Base-by-base conservation (phyloP, 805 yeast species). In the Wickerhamiella australiensis region DNA sequence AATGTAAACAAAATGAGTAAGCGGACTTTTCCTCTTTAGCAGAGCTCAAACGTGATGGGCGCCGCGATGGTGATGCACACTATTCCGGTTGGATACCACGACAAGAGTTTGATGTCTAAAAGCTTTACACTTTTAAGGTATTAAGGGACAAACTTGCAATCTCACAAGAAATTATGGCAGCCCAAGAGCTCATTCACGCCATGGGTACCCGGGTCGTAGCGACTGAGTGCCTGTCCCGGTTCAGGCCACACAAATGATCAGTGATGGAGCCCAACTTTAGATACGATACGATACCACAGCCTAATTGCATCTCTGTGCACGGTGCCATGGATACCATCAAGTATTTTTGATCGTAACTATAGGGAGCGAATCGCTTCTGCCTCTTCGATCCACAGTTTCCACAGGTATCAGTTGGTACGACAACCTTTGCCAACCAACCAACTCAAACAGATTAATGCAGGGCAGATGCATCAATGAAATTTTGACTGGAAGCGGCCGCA, bases 1-100 rank as follows among this genome's bases (percentile, higher is more conserved):
- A 42, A 50, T 21, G 52, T 50, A 50, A 50, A 50, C 52, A 50
- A 42, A 31, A 42, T 29, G 45, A 42, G 45, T 42, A 29, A 42
- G 35, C 45, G 33, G 6, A 17, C 20, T 33, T 15, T 33, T 4
- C 15, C n/a, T 33, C 38, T 33, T 33, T 18, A 20, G 18, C 11
- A 11, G n/a, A n/a, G n/a, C n/a, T n/a, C n/a, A n/a, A n/a, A n/a
- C n/a, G n/a, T n/a, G n/a, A n/a, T n/a, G n/a, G n/a, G n/a, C n/a
- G n/a, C n/a, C n/a, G n/a, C n/a, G n/a, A n/a, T n/a, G n/a, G n/a
- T n/a, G n/a, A n/a, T n/a, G 11, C 29, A 26, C 29, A 26, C 29
- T 7, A 26, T 26, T 26, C 11, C 7, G 38, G 38, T 33, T 33
- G 38, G 38, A 33, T 4, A 33, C 38, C 13, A 31, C 20, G 13